Evolutionary conservation across 441 rosid genomes (phyloP).

Genomic region (Sinapis alba): DNA sequence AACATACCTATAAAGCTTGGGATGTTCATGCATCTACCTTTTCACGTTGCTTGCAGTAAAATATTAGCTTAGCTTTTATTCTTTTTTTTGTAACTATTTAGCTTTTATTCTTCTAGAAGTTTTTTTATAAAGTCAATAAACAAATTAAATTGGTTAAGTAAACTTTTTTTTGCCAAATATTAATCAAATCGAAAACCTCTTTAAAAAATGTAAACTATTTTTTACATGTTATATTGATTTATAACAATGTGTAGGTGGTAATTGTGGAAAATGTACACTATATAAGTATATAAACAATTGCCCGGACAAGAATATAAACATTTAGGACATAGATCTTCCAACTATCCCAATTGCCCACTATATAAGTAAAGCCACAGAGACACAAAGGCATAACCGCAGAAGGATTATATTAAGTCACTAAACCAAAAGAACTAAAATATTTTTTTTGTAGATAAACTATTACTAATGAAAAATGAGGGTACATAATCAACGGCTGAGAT

Average conservation of each 20-base stretch:
- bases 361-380: slow-evolving; percentile 19
- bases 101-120: slow-evolving; percentile 19
- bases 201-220: not conserved
- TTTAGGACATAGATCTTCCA: slow-evolving; percentile 8
- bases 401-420: no score
- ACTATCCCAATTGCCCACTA: slow-evolving; percentile 23
- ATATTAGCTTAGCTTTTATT: slow-evolving; percentile 6
- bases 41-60: slow-evolving; percentile 37
- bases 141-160: not conserved
- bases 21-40: slow-evolving; percentile 42
- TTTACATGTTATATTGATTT: not conserved
- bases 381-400: not conserved
- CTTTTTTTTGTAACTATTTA: no score
- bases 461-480: slow-evolving; percentile 32
- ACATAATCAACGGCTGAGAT: slow-evolving; percentile 36
- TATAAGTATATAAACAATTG: no score
- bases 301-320: not conserved
- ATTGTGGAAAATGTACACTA: not conserved
- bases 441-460: no score
- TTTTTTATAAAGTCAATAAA: not conserved
- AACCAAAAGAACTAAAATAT: not conserved
- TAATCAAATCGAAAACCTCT: not conserved
- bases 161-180: not conserved
- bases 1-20: slow-evolving; percentile 27
- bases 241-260: not conserved